A percentile compares a stretch with the other conserved stretches of the same genome.
Conservation (phyloP, 208 protist genomes). For the Trypanosoma scelopori region DNA sequence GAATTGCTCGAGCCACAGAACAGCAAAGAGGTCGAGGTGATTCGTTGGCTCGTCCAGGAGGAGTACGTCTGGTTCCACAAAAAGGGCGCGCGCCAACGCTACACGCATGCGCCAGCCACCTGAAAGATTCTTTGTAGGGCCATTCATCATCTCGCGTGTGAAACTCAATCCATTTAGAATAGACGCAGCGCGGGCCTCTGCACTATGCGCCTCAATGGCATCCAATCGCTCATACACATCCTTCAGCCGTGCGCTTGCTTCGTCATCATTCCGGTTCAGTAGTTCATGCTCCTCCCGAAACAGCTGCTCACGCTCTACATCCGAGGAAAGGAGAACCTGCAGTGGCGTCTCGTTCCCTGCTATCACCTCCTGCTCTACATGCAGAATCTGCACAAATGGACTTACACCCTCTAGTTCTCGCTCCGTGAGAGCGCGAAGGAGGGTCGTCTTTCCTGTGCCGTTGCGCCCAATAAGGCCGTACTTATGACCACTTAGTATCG, state of each 20-base stretch:
- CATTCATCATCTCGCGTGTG: constrained; percentile 92
- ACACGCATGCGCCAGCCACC: constrained; percentile 99
- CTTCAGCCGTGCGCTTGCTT: constrained; percentile 77
- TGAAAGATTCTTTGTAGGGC: constrained; percentile 82
- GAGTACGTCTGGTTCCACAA: constrained; percentile 95
- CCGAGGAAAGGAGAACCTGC: constrained; percentile 89
- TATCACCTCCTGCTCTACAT: constrained; percentile 98
- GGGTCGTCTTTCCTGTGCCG: constrained; percentile 93
- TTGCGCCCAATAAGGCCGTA: constrained; percentile 97
- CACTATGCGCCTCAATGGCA: constrained; percentile 95
- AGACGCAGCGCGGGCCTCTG: constrained; percentile 78
- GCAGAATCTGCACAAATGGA: constrained; percentile 95
- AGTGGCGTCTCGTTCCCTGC: constrained; percentile 77
- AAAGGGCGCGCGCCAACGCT: constrained; percentile 95
- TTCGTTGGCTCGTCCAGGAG: constrained; percentile 98
- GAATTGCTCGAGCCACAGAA: constrained; percentile 98
- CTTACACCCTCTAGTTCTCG: constrained; percentile 94
- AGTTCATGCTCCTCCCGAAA: constrained; percentile 92
- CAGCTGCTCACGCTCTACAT: constrained; percentile 91
- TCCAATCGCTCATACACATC: constrained; percentile 95
- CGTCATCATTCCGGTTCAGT: constrained; percentile 75
- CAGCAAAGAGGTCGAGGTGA: constrained; percentile 97
- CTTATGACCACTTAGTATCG: constrained; percentile 86
- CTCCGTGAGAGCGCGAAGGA: constrained; percentile 94
- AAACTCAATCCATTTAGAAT: constrained; percentile 95